Base-by-base conservation (phyloP, 2,329 filamentous ascomycete species). In the Arthrobotrys pseudoclavata region DNA sequence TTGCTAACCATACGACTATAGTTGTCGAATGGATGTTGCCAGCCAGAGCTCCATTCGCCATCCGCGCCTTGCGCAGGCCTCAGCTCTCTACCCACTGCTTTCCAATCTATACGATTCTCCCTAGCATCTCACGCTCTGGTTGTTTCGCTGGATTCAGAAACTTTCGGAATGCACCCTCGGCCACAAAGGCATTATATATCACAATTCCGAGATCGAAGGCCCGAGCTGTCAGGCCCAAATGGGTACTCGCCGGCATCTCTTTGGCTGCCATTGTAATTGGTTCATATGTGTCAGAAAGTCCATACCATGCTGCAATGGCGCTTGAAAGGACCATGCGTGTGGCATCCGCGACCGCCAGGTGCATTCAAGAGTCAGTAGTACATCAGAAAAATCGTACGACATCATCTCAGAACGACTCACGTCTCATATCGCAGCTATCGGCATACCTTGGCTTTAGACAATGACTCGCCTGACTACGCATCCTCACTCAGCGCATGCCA, bases 291-390 rank as follows among this genome's bases (percentile, higher is more conserved):
- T 77, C 67, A 24, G 74, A 71, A 55, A 63, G 67, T 22, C 74
- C 74, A 15, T 71, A 77, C 24, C 74, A 77, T 57, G 67, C 67
- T 42, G 61, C 42, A 3, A 77, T 77, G 74, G 60, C 74, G 6
- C 45, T 77, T n/a, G 74, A 77, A 45, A 77, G 74, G 31, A 77
- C 74, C 3, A 48, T 71, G 45, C 67, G 74, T 10, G 74, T 77
- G 3, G 67, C 66, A 13, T 77, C 74, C 1, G 67, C 67, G 20
- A 77, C 74, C 10, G 74, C 66, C 47, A 68, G 67, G 13, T 77
- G 74, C 45, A 77, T 77, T 24, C 67, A 77, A 68, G 74, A 77
- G 74, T 77, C 62, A 77, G 74, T 71, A 34, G 20, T 31, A 6
- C 1, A 10, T 15, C 13, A 40, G 10, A 26, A 29, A 42, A 50